These are phyloP conservation scores for Astrothelium macrocarpum DNA, from an alignment of 495 filamentous ascomycete species.

Conservation along the genomic window DNA sequence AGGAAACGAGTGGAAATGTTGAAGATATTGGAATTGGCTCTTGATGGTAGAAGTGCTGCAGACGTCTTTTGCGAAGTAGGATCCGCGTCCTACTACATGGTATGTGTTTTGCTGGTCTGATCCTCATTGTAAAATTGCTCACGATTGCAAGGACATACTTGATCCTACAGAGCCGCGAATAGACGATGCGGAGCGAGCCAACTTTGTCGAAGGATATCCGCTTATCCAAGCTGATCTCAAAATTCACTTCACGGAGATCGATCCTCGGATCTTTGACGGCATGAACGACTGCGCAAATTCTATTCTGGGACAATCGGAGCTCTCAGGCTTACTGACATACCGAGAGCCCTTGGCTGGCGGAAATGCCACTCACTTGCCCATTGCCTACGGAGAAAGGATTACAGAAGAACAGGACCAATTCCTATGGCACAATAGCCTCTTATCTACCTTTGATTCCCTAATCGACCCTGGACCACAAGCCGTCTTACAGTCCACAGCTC, in stretches of 20 bases:
- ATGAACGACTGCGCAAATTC: background rate
- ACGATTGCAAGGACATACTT: conserved; percentile 22
- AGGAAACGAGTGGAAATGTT: conserved; percentile 31
- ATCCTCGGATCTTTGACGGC: background rate
- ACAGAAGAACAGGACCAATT: background rate
- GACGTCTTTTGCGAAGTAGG: conserved; percentile 28
- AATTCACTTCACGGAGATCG: conserved; percentile 32
- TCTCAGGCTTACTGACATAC: too few species aligned
- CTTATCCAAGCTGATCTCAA: conserved; percentile 47
- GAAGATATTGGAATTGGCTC: conserved; percentile 8
- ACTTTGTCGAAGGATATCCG: conserved; percentile 53
- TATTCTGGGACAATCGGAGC: background rate
- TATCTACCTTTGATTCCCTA: conserved; percentile 49
- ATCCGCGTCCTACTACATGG: conserved; percentile 35
- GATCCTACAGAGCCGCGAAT: conserved; percentile 55
- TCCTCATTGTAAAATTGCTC: conserved; percentile 7
- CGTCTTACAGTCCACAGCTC: conserved; percentile 28
- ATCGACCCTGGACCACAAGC: conserved; percentile 35
- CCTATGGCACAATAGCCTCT: conserved; percentile 35
- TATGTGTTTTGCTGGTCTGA: conserved; percentile 22
- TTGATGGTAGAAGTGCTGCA: conserved; percentile 26
- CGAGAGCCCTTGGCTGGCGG: background rate
- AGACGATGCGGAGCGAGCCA: conserved; percentile 47
- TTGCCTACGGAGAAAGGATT: background rate
- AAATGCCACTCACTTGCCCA: background rate